Evolutionary conservation across 352 stramenopile genomes (phyloP), one percentile per base, ranked within the genome.

Genomic region (Globisporangium heterothallicum): DNA sequence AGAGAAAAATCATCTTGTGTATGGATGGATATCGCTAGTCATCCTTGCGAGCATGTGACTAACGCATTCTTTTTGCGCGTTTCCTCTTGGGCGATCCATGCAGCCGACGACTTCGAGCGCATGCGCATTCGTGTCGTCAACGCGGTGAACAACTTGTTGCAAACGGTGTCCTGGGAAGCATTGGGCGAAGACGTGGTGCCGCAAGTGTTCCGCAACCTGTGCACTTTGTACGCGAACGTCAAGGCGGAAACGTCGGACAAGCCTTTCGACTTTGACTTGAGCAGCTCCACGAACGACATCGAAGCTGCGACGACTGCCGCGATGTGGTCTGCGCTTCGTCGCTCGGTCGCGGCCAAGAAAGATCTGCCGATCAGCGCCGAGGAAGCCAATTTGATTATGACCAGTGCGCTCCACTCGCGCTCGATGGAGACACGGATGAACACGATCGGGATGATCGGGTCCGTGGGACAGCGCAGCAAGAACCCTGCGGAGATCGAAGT

Each of bases 61-160:
- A n/a, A n/a, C n/a, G n/a, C n/a, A n/a, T n/a, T n/a, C n/a, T n/a
- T n/a, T n/a, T n/a, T n/a, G n/a, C n/a, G n/a, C n/a, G n/a, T n/a
- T n/a, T n/a, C n/a, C n/a, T n/a, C n/a, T n/a, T n/a, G n/a, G n/a
- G n/a, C n/a, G n/a, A n/a, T n/a, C n/a, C n/a, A n/a, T 27, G 27
- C 48, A 85, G 76, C 66, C 7, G 56, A 61, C 10, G 82, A 93
- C 58, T 92, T 95, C 38, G 72, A 81, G 46, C 77, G 74, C 43
- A 93, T 95, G 61, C 84, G 81, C 50, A 83, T 89, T 46, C 84
- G 84, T 44, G 75, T 83, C 12, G 80, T 67, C 59, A 92, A 92
- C 49, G 78, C 80, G 7, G 58, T 94, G 8, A 94, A 87, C 63
- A 94, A 94, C 58, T 67, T 92, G 44, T 43, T 93, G 29, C 72